Evolutionary conservation across 805 yeast genomes (phyloP).

Genomic region (Candida endomychidarum): DNA sequence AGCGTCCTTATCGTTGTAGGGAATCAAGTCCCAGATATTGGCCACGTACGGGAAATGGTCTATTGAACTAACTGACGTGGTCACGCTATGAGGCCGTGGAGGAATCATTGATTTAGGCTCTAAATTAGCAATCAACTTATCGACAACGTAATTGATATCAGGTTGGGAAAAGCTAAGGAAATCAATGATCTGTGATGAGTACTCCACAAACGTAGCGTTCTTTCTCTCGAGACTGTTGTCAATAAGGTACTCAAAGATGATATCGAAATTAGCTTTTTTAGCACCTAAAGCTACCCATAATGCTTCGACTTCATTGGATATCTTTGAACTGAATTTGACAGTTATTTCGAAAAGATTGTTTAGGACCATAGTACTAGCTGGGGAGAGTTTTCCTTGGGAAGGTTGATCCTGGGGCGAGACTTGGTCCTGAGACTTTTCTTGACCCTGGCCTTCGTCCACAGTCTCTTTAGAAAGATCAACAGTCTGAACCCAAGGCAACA

Average conservation of each 20-base stretch:
- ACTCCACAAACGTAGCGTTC: constrained; percentile 72
- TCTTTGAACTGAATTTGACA: constrained; percentile 65
- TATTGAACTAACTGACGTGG: constrained; percentile 6
- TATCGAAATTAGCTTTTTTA: constrained; percentile 66
- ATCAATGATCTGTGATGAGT: constrained; percentile 77
- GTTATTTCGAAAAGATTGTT: constrained; percentile 84
- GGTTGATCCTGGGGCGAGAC: too few species aligned
- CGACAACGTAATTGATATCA: constrained; percentile 50
- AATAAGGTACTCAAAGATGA: constrained; percentile 68
- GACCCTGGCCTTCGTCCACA: neutral
- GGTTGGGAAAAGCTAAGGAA: constrained; percentile 60
- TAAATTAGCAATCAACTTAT: constrained; percentile 64
- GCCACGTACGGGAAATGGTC: constrained; percentile 70
- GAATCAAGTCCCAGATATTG: constrained; percentile 58
- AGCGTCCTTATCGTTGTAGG: constrained; percentile 59
- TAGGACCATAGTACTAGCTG: constrained; percentile 61
- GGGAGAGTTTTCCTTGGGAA: too few species aligned
- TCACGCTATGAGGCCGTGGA: constrained; percentile 33
- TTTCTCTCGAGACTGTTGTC: constrained; percentile 66
- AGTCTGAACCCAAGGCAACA: constrained; percentile 87
- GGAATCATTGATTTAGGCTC: constrained; percentile 93
- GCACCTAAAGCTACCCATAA: constrained; percentile 93
- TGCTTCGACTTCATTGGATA: constrained; percentile 88
- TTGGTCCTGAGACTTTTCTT: neutral
- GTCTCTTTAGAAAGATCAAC: constrained; percentile 5